phyloP scores from a whole-genome alignment of 345 rosid species.

The Populus ilicifolia region DNA sequence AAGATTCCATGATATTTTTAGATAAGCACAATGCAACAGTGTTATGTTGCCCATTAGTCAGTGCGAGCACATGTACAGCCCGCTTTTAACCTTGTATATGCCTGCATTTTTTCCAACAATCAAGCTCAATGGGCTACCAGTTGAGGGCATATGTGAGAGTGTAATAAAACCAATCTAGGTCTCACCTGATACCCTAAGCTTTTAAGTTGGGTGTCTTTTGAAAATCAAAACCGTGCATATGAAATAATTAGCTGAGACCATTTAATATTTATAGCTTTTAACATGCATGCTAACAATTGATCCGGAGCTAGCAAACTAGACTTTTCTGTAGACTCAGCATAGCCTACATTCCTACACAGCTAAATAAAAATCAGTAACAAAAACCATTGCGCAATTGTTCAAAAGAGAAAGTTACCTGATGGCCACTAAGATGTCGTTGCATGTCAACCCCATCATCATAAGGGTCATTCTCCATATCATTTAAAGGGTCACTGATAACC shows the following conservation, averaged over 20 bases:
- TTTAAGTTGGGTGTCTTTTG: background rate
- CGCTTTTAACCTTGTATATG: background rate
- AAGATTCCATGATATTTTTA: background rate
- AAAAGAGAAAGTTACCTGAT: slow-evolving; percentile 46
- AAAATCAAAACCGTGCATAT: background rate
- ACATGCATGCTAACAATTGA: background rate
- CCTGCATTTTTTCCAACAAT: background rate
- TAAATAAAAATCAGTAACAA: background rate
- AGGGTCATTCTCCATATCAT: slow-evolving; percentile 75
- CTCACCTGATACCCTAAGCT: background rate
- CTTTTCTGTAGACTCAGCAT: background rate
- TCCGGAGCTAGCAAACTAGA: background rate
- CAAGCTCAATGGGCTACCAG: background rate
- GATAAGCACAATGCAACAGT: background rate
- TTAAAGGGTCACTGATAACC: slow-evolving; percentile 81
- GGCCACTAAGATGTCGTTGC: slow-evolving; percentile 50
- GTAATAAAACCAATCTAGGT: background rate
- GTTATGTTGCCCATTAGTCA: background rate
- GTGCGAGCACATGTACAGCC: background rate
- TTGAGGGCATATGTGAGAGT: background rate
- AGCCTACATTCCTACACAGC: background rate
- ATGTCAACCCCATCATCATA: slow-evolving; percentile 74
- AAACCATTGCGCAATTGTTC: background rate
- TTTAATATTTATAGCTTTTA: background rate
- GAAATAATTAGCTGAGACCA: background rate